Evolutionary conservation across 108 stramenopile species (phyloP), one percentile per base, ranked within the genome.

Genomic region (Epithemia pelagica): DNA sequence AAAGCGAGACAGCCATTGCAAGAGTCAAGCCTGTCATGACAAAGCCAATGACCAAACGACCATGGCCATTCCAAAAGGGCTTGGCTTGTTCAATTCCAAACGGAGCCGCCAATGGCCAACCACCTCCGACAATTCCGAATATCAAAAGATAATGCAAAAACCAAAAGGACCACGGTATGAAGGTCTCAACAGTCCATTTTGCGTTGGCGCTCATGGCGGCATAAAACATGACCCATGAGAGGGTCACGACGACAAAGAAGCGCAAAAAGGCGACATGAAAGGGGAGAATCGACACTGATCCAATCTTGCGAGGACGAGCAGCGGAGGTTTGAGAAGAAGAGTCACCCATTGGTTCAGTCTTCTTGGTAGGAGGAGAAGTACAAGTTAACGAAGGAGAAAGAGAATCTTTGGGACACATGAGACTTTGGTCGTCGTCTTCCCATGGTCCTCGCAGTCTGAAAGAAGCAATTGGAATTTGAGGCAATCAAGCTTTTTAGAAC

Each of bases 151-250:
- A 57, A 26, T 57, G 56, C 22, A 57, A 26, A 5, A 57, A 26
- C 56, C 56, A 57, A 57, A 57, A 57, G 5, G 25, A 26, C 56
- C 56, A 57, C 5, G 56, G 56, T 3, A 57, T 3, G 21, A 18
- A 57, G 7, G 56, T 57, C n/a, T 57, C 56, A n/a, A 57, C 56
- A n/a, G 56, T 27, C 56, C 56, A 57, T 27, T 57, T 57, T 5
- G 56, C 25, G 56, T 57, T 57, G 56, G 56, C 56, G 56, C 56
- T 57, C 56, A 57, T 57, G 26, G 56, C 26, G 5, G 56, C 7
- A 57, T 57, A 57, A 3, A 26, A n/a, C 26, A 57, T 23, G 22
- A 57, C 56, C 56, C 56, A 57, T 5, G 18, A 7, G 21, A 57
- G 5, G 3, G 26, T 21, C 18, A 57, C 25, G 5, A 57, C 7